Evolutionary conservation across 2,329 filamentous ascomycete species (phyloP), one percentile per base, ranked within the genome.

Genomic region (Tricladium varicosporioides): DNA sequence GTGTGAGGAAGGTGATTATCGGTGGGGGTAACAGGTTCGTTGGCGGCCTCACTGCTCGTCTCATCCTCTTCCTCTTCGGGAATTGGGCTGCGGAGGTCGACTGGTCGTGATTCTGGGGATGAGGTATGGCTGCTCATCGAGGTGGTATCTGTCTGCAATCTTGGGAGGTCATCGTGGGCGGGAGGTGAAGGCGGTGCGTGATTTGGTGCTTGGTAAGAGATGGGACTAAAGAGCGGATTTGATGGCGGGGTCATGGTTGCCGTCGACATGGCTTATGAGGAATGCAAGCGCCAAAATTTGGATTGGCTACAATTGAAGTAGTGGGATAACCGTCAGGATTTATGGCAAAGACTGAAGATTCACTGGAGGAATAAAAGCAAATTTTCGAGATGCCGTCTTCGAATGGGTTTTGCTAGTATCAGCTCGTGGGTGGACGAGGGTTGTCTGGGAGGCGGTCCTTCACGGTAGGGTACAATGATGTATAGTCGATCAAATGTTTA

Each of bases 21-120:
- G 58, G 83, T 78, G 48, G 84, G 84, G 18, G 84, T 87, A 57
- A 83, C 75, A 46, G 84, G 84, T 62, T 86, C 84, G 72, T 81
- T 80, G 54, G 76, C 74, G 19, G 78, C 79, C 65, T 86, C 83
- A 70, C 79, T 84, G 60, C 80, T 78, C 8, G 82, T 84, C 68
- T 86, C 83, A 71, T 70, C 66, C 70, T 71, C 70, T 44, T 81
- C 70, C 48, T 81, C 81, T 72, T 85, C 82, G 51, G 78, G 75
- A 59, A 85, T 84, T 54, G 81, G 76, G 60, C 73, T 76, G 61
- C 75, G 72, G 9, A 82, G 71, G 52, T 83, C 80, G 63, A 77
- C 75, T 52, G 78, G 74, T 62, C 59, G 59, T 7, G 59, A 61
- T 44, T 70, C 65, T 14, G 65, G 63, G 1, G 66, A 67, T 1